phyloP scores from a whole-genome alignment of 2,329 filamentous ascomycete genomes.

The Fusarium falciforme region DNA sequence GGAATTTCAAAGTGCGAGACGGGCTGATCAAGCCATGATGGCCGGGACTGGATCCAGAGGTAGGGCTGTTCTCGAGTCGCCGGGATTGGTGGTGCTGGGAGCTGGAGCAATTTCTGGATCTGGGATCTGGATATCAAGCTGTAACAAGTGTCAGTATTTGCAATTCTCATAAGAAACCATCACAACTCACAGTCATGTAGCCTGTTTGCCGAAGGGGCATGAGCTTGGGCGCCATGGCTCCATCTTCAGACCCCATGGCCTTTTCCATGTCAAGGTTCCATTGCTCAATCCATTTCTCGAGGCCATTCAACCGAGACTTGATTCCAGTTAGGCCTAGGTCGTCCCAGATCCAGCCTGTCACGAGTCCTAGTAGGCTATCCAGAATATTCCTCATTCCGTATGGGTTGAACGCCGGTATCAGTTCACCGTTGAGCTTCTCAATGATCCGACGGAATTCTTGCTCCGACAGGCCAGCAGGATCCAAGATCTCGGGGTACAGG shows the following conservation, averaged over 20 bases:
- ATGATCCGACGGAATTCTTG: slow-evolving; percentile 87
- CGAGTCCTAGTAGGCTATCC: slow-evolving; percentile 80
- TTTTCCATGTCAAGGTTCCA: slow-evolving; percentile 84
- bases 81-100: slow-evolving; percentile 55
- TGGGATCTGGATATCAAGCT: slow-evolving; percentile 85
- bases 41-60: slow-evolving; percentile 48
- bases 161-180: not conserved
- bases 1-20: not conserved
- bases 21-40: slow-evolving; percentile 34
- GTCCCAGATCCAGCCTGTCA: slow-evolving; percentile 96
- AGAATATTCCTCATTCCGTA: slow-evolving; percentile 81
- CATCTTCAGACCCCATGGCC: slow-evolving; percentile 62
- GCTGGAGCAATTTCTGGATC: slow-evolving; percentile 77
- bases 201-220: slow-evolving; percentile 84
- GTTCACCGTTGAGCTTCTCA: slow-evolving; percentile 81
- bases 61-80: slow-evolving; percentile 50
- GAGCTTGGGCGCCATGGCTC: slow-evolving; percentile 72
- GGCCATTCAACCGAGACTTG: slow-evolving; percentile 74
- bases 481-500: slow-evolving; percentile 94
- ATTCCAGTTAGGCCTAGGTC: slow-evolving; percentile 82
- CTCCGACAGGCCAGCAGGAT: slow-evolving; percentile 83
- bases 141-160: slow-evolving; percentile 15
- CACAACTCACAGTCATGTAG: slow-evolving; percentile 79
- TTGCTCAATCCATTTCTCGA: slow-evolving; percentile 85
- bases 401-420: slow-evolving; percentile 84